phyloP scores from a whole-genome alignment of 345 rosid genomes.

The Hypericum androsaemum region DNA sequence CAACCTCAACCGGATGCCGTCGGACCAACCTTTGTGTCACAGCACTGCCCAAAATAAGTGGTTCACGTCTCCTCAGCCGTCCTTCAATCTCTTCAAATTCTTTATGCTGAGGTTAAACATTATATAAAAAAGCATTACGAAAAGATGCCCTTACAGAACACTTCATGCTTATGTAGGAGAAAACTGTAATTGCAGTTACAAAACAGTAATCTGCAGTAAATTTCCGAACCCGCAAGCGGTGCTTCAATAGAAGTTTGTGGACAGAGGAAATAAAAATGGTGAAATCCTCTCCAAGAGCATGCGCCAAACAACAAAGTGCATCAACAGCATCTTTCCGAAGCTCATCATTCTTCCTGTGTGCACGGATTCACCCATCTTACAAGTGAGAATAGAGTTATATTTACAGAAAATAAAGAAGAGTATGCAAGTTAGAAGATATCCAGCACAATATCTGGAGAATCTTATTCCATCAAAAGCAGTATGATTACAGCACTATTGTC shows the following conservation, averaged over 20 bases:
- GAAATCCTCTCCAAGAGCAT: constrained; percentile 97
- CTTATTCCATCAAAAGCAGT: no score
- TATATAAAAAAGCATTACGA: constrained; percentile 2
- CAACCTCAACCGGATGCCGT: constrained; percentile 70
- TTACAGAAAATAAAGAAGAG: no score
- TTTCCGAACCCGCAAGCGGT: constrained; percentile 52
- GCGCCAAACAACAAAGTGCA: constrained; percentile 95
- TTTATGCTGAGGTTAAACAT: constrained; percentile 58
- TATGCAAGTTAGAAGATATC: no score
- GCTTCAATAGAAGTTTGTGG: constrained; percentile 71
- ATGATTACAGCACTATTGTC: no score
- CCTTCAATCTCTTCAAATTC: constrained; percentile 95
- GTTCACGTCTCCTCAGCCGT: constrained; percentile 67
- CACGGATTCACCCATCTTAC: constrained; percentile 1
- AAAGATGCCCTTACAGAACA: background rate
- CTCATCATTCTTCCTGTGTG: constrained; percentile 74
- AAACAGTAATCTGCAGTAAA: constrained; percentile 1
- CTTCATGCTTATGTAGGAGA: constrained; percentile 1
- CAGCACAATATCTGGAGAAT: no score
- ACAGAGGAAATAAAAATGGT: constrained; percentile 87
- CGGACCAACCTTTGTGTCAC: constrained; percentile 77
- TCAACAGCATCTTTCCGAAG: constrained; percentile 92
- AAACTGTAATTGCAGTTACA: background rate
- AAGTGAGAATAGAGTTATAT: background rate
- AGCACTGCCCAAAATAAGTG: constrained; percentile 67